Base-by-base conservation (phyloP, 2,329 filamentous ascomycete species). In the Pestalotiopsis sp. region DNA sequence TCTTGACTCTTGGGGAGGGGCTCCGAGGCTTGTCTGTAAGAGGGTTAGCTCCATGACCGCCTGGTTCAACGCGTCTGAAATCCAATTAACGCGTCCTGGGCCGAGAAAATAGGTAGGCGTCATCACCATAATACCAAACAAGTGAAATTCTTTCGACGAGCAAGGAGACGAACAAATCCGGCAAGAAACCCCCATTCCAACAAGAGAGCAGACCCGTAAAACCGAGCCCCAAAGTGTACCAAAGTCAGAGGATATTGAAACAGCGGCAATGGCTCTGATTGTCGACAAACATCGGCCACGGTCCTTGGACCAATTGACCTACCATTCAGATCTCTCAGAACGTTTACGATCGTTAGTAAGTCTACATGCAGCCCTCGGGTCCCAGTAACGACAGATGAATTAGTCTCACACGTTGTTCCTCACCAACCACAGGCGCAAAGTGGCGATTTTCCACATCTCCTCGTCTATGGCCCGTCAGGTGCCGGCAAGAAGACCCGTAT, bases 401-500 rank as follows among this genome's bases (percentile, higher is more conserved):
- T 14, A 36, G 4, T 36, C 59, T 36, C 11, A 36, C 2, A 1
- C 6, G 13, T 9, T 5, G 72, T 70, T 75, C 27, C 7, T 31
- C 20, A 70, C 57, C 11, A 67, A 70, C 74, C 3, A 17, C 38
- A 97, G 95, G 96, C 96, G 67, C 93, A 97, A 88, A 97, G 93
- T 82, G 94, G 95, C 75, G 97, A 99, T 80, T 99, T 99, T 79
- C 96, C 96, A 64, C 97, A 99, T 83, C 90, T 99, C 61, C 92
- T 99, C 71, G 93, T 99, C 72, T 99, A 98, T 79, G 96, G 96
- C 0, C 96, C 96, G 1, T 98, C 95, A 0, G 96, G 96, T 41
- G 96, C 96, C 4, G 96, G 96, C 73, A 99, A 99, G 82, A 99
- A 99, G 83, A 99, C 96, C 1, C 91, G 96, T 58, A 97, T 98